Conservation (phyloP, 768 basidiomycete genomes). For the Kwoniella heveanensis region DNA sequence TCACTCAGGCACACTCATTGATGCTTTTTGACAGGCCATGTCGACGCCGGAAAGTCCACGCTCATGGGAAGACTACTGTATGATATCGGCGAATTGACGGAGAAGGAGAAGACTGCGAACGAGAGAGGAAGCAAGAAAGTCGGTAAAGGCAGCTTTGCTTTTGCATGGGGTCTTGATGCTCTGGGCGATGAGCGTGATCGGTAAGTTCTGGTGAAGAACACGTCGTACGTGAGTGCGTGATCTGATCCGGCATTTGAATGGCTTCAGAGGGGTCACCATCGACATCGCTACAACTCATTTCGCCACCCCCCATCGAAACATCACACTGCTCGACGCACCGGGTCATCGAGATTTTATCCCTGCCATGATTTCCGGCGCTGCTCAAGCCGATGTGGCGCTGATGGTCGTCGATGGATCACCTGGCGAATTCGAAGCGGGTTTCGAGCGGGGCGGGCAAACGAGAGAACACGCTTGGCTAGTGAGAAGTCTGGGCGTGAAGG, state of each 20-base stretch:
- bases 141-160: slow-evolving; percentile 93
- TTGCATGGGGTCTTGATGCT: slow-evolving; percentile 97
- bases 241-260: neutral
- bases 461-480: slow-evolving; percentile 90
- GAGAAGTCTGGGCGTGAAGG: slow-evolving; percentile 85
- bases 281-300: slow-evolving; percentile 86
- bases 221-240: neutral
- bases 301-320: slow-evolving; percentile 70
- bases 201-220: slow-evolving; percentile 58
- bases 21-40: too few relatives aligned
- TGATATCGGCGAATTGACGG: slow-evolving; percentile 83
- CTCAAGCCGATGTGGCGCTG: slow-evolving; percentile 92
- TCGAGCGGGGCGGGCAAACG: slow-evolving; percentile 91
- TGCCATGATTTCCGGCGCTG: slow-evolving; percentile 98
- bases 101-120: slow-evolving; percentile 78
- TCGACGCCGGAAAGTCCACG: slow-evolving; percentile 98
- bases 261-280: slow-evolving; percentile 88
- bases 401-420: slow-evolving; percentile 86
- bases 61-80: slow-evolving; percentile 93
- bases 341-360: slow-evolving; percentile 98
- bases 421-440: slow-evolving; percentile 95
- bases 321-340: slow-evolving; percentile 95
- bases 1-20: too few relatives aligned
- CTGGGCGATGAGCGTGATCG: slow-evolving; percentile 88
- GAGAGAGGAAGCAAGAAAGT: slow-evolving; percentile 85